These are phyloP conservation scores for Amoebophrya sp. DNA, from an alignment of 169 alveolate species.

Conservation along the genomic window DNA sequence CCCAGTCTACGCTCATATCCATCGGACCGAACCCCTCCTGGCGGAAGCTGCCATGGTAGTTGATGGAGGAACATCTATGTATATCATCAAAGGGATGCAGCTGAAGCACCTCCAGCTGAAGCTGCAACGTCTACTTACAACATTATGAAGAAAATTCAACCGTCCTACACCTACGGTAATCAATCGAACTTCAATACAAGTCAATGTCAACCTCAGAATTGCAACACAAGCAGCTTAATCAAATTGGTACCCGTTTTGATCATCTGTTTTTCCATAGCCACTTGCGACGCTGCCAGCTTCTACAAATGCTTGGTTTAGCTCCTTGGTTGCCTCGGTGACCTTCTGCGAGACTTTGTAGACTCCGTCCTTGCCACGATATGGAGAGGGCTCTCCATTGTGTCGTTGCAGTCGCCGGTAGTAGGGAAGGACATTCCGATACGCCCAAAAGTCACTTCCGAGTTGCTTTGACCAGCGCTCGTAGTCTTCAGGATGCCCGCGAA, in stretches of 20 bases:
- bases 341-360: neutral
- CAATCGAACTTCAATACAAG: too few species aligned
- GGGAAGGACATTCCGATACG: slow-evolving; percentile 25
- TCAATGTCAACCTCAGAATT: too few species aligned
- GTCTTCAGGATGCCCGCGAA: slow-evolving; percentile 35
- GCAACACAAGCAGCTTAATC: neutral
- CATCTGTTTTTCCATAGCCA: slow-evolving; percentile 15
- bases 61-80: neutral
- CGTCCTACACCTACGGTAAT: too few species aligned
- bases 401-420: neutral
- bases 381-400: neutral
- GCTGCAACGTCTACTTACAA: too few species aligned
- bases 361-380: neutral
- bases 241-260: slow-evolving; percentile 17
- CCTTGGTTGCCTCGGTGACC: neutral
- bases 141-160: too few species aligned
- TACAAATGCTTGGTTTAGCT: slow-evolving; percentile 26
- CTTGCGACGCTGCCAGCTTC: neutral
- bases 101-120: too few species aligned
- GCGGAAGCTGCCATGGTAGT: neutral
- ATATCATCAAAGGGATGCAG: too few species aligned
- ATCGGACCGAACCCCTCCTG: slow-evolving; percentile 37
- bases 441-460: neutral
- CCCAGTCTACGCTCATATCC: slow-evolving; percentile 28
- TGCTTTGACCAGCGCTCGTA: slow-evolving; percentile 28